These are phyloP conservation scores for Aspergillus kassunensis DNA, from an alignment of 495 filamentous ascomycete genomes.

Conservation along the genomic window DNA sequence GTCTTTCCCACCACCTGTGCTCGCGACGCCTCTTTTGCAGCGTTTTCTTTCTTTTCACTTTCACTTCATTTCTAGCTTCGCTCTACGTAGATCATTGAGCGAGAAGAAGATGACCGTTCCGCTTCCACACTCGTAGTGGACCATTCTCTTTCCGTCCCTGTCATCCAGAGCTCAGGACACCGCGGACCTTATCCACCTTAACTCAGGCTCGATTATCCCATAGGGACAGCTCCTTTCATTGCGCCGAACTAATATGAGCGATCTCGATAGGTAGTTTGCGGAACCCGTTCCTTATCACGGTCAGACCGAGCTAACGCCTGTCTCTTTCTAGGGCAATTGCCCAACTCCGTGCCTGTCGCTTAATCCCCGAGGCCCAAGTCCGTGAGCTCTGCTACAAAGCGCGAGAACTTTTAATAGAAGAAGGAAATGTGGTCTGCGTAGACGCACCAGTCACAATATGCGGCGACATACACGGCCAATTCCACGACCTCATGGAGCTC, in stretches of 20 bases:
- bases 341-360: conserved; percentile 89
- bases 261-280: conserved; percentile 68
- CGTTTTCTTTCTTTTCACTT: not conserved
- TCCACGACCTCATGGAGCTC: conserved; percentile 98
- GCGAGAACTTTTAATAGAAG: conserved; percentile 92
- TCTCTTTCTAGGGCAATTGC: conserved; percentile 72
- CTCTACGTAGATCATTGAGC: not conserved
- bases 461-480: conserved; percentile 97
- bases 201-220: conserved; percentile 9
- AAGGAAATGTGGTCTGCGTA: conserved; percentile 95
- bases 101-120: conserved; percentile 22
- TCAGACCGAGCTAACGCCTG: conserved; percentile 13
- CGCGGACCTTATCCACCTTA: conserved; percentile 12
- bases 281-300: not conserved
- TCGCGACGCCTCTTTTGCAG: conserved; percentile 4
- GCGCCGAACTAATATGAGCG: conserved; percentile 62
- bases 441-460: conserved; percentile 98
- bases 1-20: conserved; percentile 1
- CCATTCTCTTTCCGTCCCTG: conserved; percentile 4
- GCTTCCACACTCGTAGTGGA: conserved; percentile 20
- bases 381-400: conserved; percentile 98
- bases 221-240: conserved; percentile 2
- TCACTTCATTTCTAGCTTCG: not conserved
- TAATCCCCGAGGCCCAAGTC: conserved; percentile 92
- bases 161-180: conserved; percentile 13